These are phyloP conservation scores for Trichophyton schoenleinii DNA, from an alignment of 2,329 filamentous ascomycete species.

Conservation along the genomic window DNA sequence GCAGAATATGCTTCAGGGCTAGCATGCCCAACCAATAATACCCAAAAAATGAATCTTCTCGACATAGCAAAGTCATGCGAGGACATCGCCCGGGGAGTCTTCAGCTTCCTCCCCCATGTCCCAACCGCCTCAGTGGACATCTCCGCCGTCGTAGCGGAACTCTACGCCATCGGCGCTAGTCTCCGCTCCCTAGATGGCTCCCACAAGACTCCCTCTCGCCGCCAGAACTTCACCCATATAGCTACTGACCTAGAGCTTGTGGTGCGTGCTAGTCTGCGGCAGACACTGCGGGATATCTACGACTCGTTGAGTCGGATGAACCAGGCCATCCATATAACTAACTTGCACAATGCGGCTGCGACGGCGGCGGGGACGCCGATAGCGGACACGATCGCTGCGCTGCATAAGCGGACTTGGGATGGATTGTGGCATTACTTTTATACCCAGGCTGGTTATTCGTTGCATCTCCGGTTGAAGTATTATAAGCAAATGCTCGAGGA, in stretches of 20 bases:
- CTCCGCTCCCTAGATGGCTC: constrained; percentile 38
- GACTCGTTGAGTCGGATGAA: constrained; percentile 33
- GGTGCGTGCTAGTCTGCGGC: constrained; percentile 37
- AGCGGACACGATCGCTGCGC: constrained; percentile 16
- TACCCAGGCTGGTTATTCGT: constrained; percentile 33
- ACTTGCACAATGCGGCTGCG: constrained; percentile 7
- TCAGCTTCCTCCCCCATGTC: constrained; percentile 35
- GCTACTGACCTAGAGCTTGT: constrained; percentile 36
- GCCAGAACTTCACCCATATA: constrained; percentile 29
- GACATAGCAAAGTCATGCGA: constrained; percentile 38
- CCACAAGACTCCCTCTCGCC: constrained; percentile 28
- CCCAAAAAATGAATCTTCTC: constrained; percentile 27
- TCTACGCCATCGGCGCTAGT: constrained; percentile 42
- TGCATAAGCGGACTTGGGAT: constrained; percentile 41
- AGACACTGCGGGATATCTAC: constrained; percentile 41
- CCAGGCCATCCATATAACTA: constrained; percentile 5
- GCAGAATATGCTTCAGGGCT: too few species aligned
- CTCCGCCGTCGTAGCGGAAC: constrained; percentile 41
- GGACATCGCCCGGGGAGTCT: constrained; percentile 41
- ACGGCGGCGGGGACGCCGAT: background rate
- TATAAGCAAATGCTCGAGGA: constrained; percentile 40
- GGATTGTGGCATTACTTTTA: constrained; percentile 37
- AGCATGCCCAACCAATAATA: background rate
- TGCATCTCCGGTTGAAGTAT: constrained; percentile 38
- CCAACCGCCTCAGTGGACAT: constrained; percentile 41